These are phyloP conservation scores for Talaromyces wortmannii DNA, from an alignment of 495 filamentous ascomycete genomes.

Conservation along the genomic window DNA sequence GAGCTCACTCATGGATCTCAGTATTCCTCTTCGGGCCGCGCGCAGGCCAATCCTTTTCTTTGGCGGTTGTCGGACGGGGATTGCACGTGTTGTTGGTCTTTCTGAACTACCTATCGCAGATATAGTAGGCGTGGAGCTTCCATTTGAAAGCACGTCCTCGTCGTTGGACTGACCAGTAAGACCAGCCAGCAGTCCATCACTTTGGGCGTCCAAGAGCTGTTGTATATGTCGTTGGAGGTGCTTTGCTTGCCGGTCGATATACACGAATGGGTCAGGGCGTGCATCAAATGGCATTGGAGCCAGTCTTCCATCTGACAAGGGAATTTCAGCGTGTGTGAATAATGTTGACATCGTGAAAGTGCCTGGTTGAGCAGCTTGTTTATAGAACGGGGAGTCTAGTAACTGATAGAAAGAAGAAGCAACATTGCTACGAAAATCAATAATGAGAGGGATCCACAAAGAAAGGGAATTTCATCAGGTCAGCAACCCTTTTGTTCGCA, in stretches of 20 bases:
- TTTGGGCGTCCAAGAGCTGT: conserved; percentile 75
- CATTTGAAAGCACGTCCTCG: conserved; percentile 36
- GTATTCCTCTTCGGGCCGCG: conserved; percentile 64
- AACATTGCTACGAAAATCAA: background rate
- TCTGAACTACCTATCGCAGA: conserved; percentile 14
- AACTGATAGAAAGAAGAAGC: background rate
- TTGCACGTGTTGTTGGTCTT: conserved; percentile 24
- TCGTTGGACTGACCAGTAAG: conserved; percentile 25
- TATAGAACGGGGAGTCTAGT: background rate
- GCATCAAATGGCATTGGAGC: conserved; percentile 21
- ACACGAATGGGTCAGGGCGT: conserved; percentile 25
- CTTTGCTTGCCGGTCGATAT: conserved; percentile 37
- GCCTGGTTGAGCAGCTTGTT: background rate
- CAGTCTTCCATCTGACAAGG: conserved; percentile 3
- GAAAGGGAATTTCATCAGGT: background rate
- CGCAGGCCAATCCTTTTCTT: conserved; percentile 51
- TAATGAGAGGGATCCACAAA: no score
- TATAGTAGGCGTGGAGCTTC: conserved; percentile 38
- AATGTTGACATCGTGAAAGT: conserved; percentile 2
- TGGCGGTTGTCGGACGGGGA: conserved; percentile 59
- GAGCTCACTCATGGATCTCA: conserved; percentile 63
- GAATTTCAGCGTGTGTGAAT: background rate
- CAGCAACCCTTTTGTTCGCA: background rate
- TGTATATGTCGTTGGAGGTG: conserved; percentile 73
- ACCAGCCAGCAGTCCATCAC: conserved; percentile 59